Conservation (phyloP, 1,139 yeast genomes). For the Geotrichum citri-aurantii region DNA sequence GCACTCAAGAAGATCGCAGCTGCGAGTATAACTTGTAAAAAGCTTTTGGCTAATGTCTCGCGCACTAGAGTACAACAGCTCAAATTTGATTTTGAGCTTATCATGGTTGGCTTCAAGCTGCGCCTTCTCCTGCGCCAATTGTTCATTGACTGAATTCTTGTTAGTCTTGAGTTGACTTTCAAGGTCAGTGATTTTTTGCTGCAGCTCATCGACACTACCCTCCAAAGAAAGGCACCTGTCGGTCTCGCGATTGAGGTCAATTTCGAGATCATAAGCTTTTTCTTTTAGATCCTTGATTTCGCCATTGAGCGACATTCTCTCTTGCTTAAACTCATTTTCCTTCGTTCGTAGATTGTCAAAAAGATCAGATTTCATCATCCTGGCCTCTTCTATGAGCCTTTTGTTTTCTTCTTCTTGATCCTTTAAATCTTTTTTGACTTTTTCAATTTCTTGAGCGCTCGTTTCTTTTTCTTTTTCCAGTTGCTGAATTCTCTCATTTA, state of each 20-base stretch:
- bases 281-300: conserved; percentile 46
- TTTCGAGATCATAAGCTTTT: conserved; percentile 51
- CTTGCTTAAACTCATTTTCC: conserved; percentile 54
- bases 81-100: conserved; percentile 11
- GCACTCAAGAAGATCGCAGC: conserved; percentile 61
- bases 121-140: background rate
- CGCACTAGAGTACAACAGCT: conserved; percentile 25
- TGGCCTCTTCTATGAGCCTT: conserved; percentile 23
- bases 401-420: conserved; percentile 23
- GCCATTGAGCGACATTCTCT: conserved; percentile 45
- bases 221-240: conserved; percentile 20
- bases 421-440: conserved; percentile 34
- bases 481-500: conserved; percentile 20
- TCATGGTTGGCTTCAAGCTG: conserved; percentile 2
- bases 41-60: conserved; percentile 38
- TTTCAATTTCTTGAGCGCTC: conserved; percentile 27
- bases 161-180: background rate
- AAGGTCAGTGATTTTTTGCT: background rate
- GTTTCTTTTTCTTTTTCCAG: conserved; percentile 27
- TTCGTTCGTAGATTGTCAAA: conserved; percentile 61
- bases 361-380: conserved; percentile 52
- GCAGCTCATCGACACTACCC: conserved; percentile 17
- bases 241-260: conserved; percentile 34
- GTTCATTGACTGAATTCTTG: background rate
- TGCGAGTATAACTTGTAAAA: conserved; percentile 39